Evolutionary conservation across 2,329 filamentous ascomycete species (phyloP).

Genomic region (Aaosphaeria arxii): DNA sequence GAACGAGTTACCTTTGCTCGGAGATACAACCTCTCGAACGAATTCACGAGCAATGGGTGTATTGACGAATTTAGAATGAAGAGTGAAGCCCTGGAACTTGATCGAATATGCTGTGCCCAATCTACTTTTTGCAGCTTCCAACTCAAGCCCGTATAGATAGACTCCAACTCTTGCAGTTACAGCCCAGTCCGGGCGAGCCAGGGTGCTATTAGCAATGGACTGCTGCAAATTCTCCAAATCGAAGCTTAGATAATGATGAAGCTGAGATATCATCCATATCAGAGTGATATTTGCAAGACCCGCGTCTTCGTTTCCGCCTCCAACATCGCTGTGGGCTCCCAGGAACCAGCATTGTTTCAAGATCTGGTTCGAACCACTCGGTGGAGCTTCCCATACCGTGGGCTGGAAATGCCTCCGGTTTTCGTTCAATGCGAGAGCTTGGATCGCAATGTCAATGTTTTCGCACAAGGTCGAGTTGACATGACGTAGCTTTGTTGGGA

Average conservation of each 20-base stretch:
- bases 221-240: no score
- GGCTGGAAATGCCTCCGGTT: constrained; percentile 50
- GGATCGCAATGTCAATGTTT: constrained; percentile 53
- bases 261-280: constrained; percentile 57
- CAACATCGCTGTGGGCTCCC: constrained; percentile 52
- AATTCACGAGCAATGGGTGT: no score
- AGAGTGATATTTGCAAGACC: constrained; percentile 52
- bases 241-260: constrained; percentile 11
- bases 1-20: no score
- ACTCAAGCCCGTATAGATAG: no score
- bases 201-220: no score
- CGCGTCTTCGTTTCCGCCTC: constrained; percentile 45
- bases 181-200: no score
- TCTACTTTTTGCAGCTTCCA: no score
- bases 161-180: no score
- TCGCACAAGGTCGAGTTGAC: constrained; percentile 47
- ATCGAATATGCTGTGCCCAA: no score
- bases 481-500: constrained; percentile 42
- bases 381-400: constrained; percentile 51
- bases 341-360: constrained; percentile 57
- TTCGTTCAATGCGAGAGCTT: constrained; percentile 56
- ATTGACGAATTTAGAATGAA: no score
- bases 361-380: constrained; percentile 38
- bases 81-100: no score
- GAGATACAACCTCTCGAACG: no score